Evolutionary conservation across 768 basidiomycete species (phyloP).

Genomic region (Suillus decipiens): DNA sequence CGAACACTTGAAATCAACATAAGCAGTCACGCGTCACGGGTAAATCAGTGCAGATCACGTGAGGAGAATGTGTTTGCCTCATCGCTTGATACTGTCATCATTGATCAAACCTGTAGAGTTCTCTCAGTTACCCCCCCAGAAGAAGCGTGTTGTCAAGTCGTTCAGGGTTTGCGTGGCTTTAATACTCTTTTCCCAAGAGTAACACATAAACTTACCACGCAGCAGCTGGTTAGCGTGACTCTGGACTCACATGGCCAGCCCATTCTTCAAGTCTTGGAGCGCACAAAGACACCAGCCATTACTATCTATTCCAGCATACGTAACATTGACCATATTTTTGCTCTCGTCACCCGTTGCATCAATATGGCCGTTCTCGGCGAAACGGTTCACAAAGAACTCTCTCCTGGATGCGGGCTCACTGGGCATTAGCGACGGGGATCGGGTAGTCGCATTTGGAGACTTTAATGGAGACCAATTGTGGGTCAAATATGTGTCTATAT

Average conservation of each 20-base stretch:
- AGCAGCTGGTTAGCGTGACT: not conserved
- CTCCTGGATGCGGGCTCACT: slow-evolving; percentile 79
- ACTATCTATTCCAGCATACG: slow-evolving; percentile 1
- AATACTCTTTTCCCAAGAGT: not conserved
- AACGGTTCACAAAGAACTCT: slow-evolving; percentile 80
- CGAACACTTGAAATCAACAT: too few species aligned
- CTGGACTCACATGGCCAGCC: not conserved
- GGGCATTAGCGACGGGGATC: slow-evolving; percentile 70
- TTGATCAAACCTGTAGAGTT: not conserved
- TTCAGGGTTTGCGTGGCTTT: not conserved
- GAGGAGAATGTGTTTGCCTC: slow-evolving; percentile 2
- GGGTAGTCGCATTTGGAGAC: slow-evolving; percentile 90
- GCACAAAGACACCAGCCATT: slow-evolving; percentile 6
- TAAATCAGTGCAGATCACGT: not conserved
- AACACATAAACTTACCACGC: not conserved
- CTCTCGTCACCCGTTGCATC: slow-evolving; percentile 28
- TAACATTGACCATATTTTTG: slow-evolving; percentile 16
- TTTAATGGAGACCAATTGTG: slow-evolving; percentile 96
- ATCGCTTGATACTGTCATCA: not conserved
- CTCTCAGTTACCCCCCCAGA: not conserved
- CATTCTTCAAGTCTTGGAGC: slow-evolving; percentile 5
- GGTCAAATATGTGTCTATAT: slow-evolving; percentile 29
- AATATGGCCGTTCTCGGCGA: slow-evolving; percentile 86
- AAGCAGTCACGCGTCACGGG: too few species aligned
- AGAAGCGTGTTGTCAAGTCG: not conserved